Conservation (phyloP, 2,329 filamentous ascomycete genomes). For the Aureobasidium melanogenum region DNA sequence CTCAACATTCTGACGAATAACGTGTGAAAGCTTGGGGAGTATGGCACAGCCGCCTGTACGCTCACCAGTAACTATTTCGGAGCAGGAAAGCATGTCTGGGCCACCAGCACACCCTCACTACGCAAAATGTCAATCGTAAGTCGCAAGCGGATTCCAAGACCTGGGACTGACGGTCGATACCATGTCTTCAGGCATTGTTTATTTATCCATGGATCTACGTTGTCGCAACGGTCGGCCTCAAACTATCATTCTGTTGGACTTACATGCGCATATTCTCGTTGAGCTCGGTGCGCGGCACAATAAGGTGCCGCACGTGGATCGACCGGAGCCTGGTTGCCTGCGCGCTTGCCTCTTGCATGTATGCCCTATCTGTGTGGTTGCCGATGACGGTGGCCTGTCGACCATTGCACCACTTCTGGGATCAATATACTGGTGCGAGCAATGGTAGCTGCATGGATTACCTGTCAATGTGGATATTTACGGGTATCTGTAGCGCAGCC, state of each 20-base stretch:
- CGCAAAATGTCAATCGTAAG: neutral
- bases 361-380: neutral
- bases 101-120: neutral
- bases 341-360: neutral
- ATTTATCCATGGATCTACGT: neutral
- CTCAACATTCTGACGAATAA: neutral
- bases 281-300: neutral
- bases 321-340: neutral
- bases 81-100: neutral
- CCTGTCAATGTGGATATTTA: neutral
- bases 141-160: neutral
- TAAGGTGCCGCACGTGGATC: neutral
- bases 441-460: neutral
- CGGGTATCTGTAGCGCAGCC: neutral
- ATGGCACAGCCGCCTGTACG: neutral
- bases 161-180: neutral
- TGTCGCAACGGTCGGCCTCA: neutral
- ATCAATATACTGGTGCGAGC: neutral
- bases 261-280: neutral
- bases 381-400: neutral
- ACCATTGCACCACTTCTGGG: neutral
- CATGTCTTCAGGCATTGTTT: neutral
- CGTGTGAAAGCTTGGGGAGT: neutral
- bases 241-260: neutral
- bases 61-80: neutral